phyloP scores from a whole-genome alignment of 148 eudicot genomes.

The Drosera capensis region DNA sequence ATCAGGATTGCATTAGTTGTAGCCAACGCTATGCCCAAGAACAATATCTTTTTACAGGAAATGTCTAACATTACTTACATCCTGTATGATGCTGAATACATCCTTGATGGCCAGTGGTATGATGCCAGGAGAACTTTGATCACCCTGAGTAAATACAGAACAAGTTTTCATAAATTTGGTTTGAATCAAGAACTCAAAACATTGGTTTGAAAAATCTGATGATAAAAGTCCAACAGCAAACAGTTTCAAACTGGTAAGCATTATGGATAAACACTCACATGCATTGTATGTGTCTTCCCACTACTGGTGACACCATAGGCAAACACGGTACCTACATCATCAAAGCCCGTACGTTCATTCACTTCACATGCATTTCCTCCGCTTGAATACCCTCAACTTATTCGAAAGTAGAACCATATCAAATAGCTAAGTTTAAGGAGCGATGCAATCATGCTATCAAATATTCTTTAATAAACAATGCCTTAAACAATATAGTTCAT shows the following conservation, averaged over 20 bases:
- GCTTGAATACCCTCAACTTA: no score
- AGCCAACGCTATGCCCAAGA: conserved; percentile 4
- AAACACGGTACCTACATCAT: conserved; percentile 80
- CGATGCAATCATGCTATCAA: no score
- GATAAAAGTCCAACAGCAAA: background rate
- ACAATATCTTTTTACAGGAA: background rate
- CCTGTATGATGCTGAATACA: conserved; percentile 96
- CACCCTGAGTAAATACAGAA: conserved; percentile 52
- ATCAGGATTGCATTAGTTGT: background rate
- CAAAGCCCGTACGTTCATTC: background rate
- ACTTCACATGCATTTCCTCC: background rate
- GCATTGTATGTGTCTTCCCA: conserved; percentile 99
- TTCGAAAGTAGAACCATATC: no score
- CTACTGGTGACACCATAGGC: conserved; percentile 99
- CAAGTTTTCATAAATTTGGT: no score
- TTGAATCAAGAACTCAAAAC: conserved; percentile 13
- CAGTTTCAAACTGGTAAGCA: background rate
- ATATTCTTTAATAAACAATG: no score
- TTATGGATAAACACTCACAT: conserved; percentile 66
- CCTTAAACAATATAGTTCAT: no score
- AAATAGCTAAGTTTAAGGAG: no score
- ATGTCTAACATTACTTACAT: no score
- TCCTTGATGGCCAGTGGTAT: conserved; percentile 98
- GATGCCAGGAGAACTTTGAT: conserved; percentile 75
- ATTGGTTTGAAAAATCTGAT: no score